Evolutionary conservation across 345 rosid genomes (phyloP).

Genomic region (Streptanthus diversifolius): DNA sequence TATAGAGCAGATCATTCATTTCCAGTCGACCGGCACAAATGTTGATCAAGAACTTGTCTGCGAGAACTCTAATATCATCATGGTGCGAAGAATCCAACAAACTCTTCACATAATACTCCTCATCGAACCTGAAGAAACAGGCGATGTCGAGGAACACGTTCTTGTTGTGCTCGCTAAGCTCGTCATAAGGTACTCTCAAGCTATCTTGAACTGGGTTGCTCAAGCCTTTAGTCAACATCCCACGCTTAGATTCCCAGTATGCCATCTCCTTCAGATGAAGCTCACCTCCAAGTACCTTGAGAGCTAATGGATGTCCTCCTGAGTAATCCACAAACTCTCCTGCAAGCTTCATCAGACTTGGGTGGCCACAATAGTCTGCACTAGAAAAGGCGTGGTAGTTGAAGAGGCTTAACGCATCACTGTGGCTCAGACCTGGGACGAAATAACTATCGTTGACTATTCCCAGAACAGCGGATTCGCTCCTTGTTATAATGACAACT

Average conservation of each 20-base stretch:
- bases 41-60: conserved; percentile 30
- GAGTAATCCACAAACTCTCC: conserved; percentile 13
- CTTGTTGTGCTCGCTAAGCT: conserved; percentile 3
- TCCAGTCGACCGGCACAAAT: not conserved
- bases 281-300: conserved; percentile 29
- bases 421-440: conserved; percentile 5
- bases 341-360: conserved; percentile 5
- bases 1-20: conserved; percentile 35
- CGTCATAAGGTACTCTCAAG: conserved; percentile 28
- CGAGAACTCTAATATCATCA: conserved; percentile 4
- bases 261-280: not conserved
- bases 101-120: not conserved
- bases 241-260: conserved; percentile 25
- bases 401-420: not conserved
- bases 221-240: not conserved
- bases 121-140: conserved; percentile 24
- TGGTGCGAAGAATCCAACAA: conserved; percentile 12
- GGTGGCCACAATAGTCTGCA: not conserved
- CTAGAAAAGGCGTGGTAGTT: conserved; percentile 13
- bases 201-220: conserved; percentile 2
- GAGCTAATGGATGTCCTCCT: conserved; percentile 36
- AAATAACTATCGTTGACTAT: not conserved
- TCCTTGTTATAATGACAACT: conserved; percentile 18
- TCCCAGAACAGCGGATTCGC: conserved; percentile 1
- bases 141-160: conserved; percentile 40